These are phyloP conservation scores for Trichoderma sp. DNA, from an alignment of 2,329 filamentous ascomycete species.

Conservation along the genomic window DNA sequence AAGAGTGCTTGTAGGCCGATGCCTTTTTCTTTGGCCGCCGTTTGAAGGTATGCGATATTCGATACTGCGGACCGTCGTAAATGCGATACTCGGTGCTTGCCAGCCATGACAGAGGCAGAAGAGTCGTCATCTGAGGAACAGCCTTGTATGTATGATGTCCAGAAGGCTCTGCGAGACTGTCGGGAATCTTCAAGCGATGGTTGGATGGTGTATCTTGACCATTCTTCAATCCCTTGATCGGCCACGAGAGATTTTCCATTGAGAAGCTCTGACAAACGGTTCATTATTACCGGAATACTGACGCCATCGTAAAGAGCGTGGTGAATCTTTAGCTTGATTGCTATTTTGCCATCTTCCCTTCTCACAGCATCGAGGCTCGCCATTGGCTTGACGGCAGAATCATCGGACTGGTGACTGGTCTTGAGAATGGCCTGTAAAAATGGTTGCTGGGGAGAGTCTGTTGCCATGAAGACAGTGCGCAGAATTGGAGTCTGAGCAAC, in stretches of 20 bases:
- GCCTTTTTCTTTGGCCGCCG: conserved; percentile 50
- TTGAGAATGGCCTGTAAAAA: conserved; percentile 64
- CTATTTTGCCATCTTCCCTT: conserved; percentile 21
- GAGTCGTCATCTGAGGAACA: background rate
- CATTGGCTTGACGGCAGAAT: background rate
- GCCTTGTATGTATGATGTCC: conserved; percentile 43
- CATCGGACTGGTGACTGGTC: background rate
- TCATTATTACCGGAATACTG: conserved; percentile 67
- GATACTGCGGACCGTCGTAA: conserved; percentile 53
- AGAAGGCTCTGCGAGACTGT: conserved; percentile 39
- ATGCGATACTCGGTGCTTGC: conserved; percentile 26
- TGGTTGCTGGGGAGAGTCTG: conserved; percentile 46
- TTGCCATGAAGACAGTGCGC: conserved; percentile 65
- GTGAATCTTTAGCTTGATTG: conserved; percentile 65
- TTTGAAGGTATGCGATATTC: conserved; percentile 35
- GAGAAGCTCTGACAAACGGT: conserved; percentile 31
- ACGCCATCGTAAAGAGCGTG: conserved; percentile 89
- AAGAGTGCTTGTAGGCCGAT: conserved; percentile 73
- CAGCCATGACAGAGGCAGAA: background rate
- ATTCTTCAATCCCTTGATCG: conserved; percentile 27
- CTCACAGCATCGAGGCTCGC: background rate
- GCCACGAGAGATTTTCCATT: background rate
- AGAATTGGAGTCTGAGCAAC: conserved; percentile 62
- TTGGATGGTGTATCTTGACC: conserved; percentile 29
- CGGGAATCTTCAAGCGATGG: conserved; percentile 17